These are phyloP conservation scores for Botrytis deweyae DNA, from an alignment of 2,329 filamentous ascomycete genomes.

Conservation along the genomic window DNA sequence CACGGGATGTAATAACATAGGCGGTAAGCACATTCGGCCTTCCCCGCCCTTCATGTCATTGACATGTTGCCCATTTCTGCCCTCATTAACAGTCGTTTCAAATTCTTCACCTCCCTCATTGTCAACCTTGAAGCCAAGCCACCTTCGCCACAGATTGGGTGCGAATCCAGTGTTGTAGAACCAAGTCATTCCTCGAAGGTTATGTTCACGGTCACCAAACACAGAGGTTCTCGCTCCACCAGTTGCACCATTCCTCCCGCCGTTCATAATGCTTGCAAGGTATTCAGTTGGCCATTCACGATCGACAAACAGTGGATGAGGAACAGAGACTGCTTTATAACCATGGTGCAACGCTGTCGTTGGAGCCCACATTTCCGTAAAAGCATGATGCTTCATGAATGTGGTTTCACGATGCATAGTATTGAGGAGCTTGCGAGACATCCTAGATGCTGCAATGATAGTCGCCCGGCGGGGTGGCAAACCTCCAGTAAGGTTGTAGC, in stretches of 20 bases:
- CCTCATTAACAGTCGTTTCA: constrained; percentile 58
- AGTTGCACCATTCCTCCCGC: constrained; percentile 68
- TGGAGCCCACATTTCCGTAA: constrained; percentile 94
- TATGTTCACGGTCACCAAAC: constrained; percentile 84
- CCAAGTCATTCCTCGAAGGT: constrained; percentile 84
- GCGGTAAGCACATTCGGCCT: constrained; percentile 86
- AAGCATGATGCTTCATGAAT: constrained; percentile 82
- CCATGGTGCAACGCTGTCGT: constrained; percentile 88
- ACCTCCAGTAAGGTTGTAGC: constrained; percentile 67
- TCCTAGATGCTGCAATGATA: constrained; percentile 84
- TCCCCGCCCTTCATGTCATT: constrained; percentile 62
- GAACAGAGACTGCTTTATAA: constrained; percentile 86
- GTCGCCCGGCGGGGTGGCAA: constrained; percentile 74
- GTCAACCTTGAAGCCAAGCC: constrained; percentile 79
- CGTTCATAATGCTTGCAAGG: constrained; percentile 78
- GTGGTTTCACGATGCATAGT: constrained; percentile 91
- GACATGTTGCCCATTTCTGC: constrained; percentile 40
- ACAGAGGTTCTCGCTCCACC: constrained; percentile 72
- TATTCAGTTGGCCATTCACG: constrained; percentile 80
- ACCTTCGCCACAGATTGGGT: constrained; percentile 76
- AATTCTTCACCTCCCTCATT: constrained; percentile 77
- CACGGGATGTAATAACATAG: constrained; percentile 85
- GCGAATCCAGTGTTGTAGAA: constrained; percentile 88
- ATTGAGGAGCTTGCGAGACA: constrained; percentile 75
- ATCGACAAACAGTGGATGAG: constrained; percentile 86